These are phyloP conservation scores for Melampsora abietis-canadensis DNA, from an alignment of 1,284 basidiomycete species.

Conservation along the genomic window DNA sequence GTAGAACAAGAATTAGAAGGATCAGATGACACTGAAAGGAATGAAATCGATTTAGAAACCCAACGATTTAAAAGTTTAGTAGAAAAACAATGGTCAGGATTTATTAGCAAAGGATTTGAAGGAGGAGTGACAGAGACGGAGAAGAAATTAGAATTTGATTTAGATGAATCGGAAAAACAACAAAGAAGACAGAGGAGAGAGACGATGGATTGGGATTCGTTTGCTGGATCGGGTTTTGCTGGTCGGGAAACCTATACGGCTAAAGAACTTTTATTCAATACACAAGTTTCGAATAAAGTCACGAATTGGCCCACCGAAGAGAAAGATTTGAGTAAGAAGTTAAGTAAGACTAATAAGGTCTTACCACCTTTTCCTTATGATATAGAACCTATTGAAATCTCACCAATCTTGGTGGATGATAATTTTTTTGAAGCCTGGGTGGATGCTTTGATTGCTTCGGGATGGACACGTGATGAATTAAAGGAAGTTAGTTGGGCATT, in stretches of 20 bases:
- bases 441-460: slow-evolving; percentile 50
- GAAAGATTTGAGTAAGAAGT: slow-evolving; percentile 42
- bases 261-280: slow-evolving; percentile 49
- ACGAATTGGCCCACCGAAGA: slow-evolving; percentile 43
- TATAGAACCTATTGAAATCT: slow-evolving; percentile 47
- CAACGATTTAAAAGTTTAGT: slow-evolving; percentile 48
- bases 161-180: slow-evolving; percentile 46
- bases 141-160: slow-evolving; percentile 50
- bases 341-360: slow-evolving; percentile 46
- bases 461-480: slow-evolving; percentile 51
- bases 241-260: slow-evolving; percentile 49
- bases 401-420: slow-evolving; percentile 47
- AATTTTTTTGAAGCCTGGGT: slow-evolving; percentile 51
- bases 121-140: slow-evolving; percentile 42
- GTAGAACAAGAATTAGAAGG: slow-evolving; percentile 52
- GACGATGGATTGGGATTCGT: slow-evolving; percentile 51
- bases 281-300: slow-evolving; percentile 32
- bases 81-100: slow-evolving; percentile 51
- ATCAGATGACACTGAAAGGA: slow-evolving; percentile 30
- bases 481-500: slow-evolving; percentile 51
- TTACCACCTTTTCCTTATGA: slow-evolving; percentile 50
- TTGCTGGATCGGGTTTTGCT: slow-evolving; percentile 48
- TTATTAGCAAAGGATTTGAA: slow-evolving; percentile 49
- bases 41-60: slow-evolving; percentile 47
- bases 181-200: slow-evolving; percentile 44